These are phyloP conservation scores for Brassica cretica DNA, from an alignment of 345 rosid species.

Conservation along the genomic window DNA sequence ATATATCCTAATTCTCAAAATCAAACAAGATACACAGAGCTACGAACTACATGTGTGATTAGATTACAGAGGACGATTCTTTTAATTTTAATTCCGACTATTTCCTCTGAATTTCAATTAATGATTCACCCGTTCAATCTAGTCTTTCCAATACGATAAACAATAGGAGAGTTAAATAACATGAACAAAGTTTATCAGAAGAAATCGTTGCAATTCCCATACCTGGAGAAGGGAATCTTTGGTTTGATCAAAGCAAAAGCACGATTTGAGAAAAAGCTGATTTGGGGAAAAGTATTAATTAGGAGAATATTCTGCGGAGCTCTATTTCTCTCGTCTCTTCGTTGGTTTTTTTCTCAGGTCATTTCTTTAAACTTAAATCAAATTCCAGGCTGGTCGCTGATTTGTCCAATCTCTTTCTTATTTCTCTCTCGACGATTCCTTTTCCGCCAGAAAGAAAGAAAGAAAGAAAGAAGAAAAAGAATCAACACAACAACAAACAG, in stretches of 20 bases:
- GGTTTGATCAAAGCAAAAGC: neutral
- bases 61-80: too few relatives aligned
- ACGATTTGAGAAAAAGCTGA: slow-evolving; percentile 8
- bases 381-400: slow-evolving; percentile 23
- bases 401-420: neutral
- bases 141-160: neutral
- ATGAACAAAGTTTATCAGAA: neutral
- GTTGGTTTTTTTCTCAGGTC: slow-evolving; percentile 17
- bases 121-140: too few relatives aligned
- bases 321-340: neutral
- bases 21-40: too few relatives aligned
- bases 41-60: too few relatives aligned
- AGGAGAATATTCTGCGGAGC: slow-evolving; percentile 24
- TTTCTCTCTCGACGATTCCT: neutral
- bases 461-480: neutral
- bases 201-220: neutral
- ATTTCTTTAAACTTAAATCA: slow-evolving; percentile 15
- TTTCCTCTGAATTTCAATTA: neutral
- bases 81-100: neutral
- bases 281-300: neutral
- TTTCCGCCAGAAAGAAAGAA: slow-evolving; percentile 1
- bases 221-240: slow-evolving; percentile 3
- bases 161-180: neutral
- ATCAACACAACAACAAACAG: neutral
- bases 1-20: neutral